Conservation (phyloP, 805 yeast species). For the Millerozyma miso region DNA sequence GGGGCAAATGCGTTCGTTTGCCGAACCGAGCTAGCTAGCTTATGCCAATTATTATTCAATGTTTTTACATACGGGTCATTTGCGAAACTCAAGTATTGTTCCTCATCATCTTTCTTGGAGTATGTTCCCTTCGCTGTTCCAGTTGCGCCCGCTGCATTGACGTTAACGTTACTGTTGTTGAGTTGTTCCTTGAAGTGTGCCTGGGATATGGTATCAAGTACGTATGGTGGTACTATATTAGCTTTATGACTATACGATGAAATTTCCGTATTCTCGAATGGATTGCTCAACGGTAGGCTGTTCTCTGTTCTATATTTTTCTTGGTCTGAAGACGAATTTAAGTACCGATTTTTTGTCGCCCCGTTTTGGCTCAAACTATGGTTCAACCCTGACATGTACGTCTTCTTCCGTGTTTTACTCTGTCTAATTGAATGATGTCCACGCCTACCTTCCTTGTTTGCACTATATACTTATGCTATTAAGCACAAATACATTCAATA, state of each 20-base stretch:
- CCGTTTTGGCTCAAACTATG: background rate
- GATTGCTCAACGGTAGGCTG: conserved; percentile 10
- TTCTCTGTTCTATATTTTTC: background rate
- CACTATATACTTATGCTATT: background rate
- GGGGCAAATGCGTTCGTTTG: conserved; percentile 37
- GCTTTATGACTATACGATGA: conserved; percentile 33
- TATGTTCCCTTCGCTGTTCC: conserved; percentile 7
- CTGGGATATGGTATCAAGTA: conserved; percentile 49
- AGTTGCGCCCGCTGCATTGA: background rate
- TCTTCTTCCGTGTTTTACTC: background rate
- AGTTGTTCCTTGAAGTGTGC: conserved; percentile 37
- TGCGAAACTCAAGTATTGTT: conserved; percentile 31
- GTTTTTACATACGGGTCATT: conserved; percentile 36
- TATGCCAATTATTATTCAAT: conserved; percentile 48
- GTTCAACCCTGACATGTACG: background rate
- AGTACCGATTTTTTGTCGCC: background rate
- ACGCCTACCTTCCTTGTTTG: background rate
- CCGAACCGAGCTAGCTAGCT: conserved; percentile 44
- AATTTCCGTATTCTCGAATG: conserved; percentile 24
- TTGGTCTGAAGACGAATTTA: background rate
- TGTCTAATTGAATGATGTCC: background rate
- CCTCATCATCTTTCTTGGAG: conserved; percentile 18
- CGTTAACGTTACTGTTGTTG: conserved; percentile 26
- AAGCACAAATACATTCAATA: background rate
- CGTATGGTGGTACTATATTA: conserved; percentile 57